phyloP scores from a whole-genome alignment of 495 filamentous ascomycete genomes.

The Hypomontagnella monticulosa region DNA sequence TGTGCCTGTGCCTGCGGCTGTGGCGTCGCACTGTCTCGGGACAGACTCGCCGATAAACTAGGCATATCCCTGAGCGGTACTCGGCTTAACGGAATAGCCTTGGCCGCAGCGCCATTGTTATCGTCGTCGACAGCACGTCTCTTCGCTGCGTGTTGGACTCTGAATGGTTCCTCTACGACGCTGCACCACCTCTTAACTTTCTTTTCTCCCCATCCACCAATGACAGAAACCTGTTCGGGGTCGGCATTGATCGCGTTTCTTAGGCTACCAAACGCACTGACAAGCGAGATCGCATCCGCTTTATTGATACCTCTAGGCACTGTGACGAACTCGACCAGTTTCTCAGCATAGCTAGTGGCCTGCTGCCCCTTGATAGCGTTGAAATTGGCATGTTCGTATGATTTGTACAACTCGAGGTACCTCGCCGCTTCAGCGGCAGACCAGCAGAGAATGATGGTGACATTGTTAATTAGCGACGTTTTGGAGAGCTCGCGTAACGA shows the following conservation, averaged over 20 bases:
- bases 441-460: slow-evolving; percentile 94
- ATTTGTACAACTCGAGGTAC: slow-evolving; percentile 94
- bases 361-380: slow-evolving; percentile 84
- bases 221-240: slow-evolving; percentile 80
- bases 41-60: slow-evolving; percentile 40
- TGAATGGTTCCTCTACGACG: slow-evolving; percentile 84
- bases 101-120: slow-evolving; percentile 38
- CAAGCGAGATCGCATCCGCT: slow-evolving; percentile 86
- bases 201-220: slow-evolving; percentile 94
- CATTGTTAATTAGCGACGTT: slow-evolving; percentile 83
- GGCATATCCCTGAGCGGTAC: slow-evolving; percentile 49
- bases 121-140: slow-evolving; percentile 48
- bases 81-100: slow-evolving; percentile 52
- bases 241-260: slow-evolving; percentile 86
- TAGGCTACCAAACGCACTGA: slow-evolving; percentile 87
- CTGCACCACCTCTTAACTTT: slow-evolving; percentile 87
- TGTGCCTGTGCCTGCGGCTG: slow-evolving; percentile 25
- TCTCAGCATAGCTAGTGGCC: slow-evolving; percentile 82
- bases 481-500: slow-evolving; percentile 84
- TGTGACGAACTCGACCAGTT: slow-evolving; percentile 93
- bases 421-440: slow-evolving; percentile 89
- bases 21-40: slow-evolving; percentile 33
- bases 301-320: slow-evolving; percentile 91
- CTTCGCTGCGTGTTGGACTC: slow-evolving; percentile 73
- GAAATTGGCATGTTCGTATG: slow-evolving; percentile 84